Percentiles rank a stretch among this genome's conserved stretches.
Conservation (phyloP, 2,329 filamentous ascomycete species). For the Beauveria bassiana region DNA sequence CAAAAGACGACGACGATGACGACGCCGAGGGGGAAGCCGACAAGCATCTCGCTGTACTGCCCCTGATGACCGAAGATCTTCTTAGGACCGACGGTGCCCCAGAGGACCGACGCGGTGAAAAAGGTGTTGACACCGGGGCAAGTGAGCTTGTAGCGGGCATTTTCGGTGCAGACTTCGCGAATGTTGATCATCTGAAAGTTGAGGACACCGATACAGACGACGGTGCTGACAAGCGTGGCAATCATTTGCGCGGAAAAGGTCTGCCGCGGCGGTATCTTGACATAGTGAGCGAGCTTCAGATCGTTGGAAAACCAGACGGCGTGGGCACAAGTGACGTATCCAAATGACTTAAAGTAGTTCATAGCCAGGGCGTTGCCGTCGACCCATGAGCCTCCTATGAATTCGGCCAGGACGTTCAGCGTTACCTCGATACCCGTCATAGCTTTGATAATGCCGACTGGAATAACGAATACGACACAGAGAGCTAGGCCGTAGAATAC, state of each 20-base stretch:
- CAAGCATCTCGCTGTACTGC: conserved; percentile 38
- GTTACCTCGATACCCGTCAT: conserved; percentile 46
- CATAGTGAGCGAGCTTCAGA: conserved; percentile 44
- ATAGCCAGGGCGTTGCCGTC: conserved; percentile 44
- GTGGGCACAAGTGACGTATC: conserved; percentile 41
- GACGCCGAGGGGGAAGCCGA: conserved; percentile 44
- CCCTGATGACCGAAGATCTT: conserved; percentile 42
- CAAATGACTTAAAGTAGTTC: conserved; percentile 48
- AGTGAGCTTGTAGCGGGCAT: conserved; percentile 40
- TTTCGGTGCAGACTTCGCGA: conserved; percentile 37
- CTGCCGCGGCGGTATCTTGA: conserved; percentile 53
- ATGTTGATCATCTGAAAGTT: conserved; percentile 44
- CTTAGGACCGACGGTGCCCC: conserved; percentile 45
- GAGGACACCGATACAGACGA: conserved; percentile 42
- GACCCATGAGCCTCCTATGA: conserved; percentile 43
- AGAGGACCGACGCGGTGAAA: conserved; percentile 48
- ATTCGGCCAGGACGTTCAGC: conserved; percentile 45
- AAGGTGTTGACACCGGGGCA: conserved; percentile 48
- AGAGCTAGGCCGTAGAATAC: conserved; percentile 44
- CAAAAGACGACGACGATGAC: conserved; percentile 36
- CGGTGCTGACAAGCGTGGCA: conserved; percentile 45
- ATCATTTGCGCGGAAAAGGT: conserved; percentile 53
- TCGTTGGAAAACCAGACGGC: conserved; percentile 44
- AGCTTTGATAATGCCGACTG: conserved; percentile 44
- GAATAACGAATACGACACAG: conserved; percentile 43